Percentiles rank a stretch among this genome's conserved stretches.
Conservation (phyloP, 805 yeast genomes). For the Candida railenensis region DNA sequence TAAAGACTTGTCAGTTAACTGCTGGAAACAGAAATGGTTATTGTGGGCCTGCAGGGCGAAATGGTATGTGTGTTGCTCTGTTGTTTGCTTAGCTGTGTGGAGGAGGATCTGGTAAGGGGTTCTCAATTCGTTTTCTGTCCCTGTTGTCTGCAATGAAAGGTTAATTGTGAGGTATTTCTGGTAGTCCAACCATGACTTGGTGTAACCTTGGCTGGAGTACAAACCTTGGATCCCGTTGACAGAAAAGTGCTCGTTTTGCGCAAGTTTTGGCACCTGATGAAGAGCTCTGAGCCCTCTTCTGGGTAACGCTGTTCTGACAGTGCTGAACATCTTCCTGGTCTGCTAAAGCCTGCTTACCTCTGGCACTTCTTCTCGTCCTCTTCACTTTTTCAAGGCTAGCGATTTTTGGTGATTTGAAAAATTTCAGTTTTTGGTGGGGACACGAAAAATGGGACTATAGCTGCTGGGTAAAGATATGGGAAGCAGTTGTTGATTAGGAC, state of each 20-base stretch:
- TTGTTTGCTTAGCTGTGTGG: conserved; percentile 64
- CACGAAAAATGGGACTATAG: too few species aligned
- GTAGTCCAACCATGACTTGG: conserved; percentile 77
- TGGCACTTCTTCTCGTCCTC: too few species aligned
- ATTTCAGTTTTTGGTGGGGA: background rate
- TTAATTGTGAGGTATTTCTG: conserved; percentile 65
- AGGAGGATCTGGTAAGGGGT: conserved; percentile 69
- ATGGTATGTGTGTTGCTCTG: conserved; percentile 72
- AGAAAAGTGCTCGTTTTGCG: conserved; percentile 36
- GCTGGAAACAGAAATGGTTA: conserved; percentile 85
- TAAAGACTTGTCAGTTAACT: conserved; percentile 38
- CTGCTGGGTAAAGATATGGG: too few species aligned
- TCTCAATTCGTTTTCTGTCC: conserved; percentile 77
- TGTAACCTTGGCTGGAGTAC: conserved; percentile 63
- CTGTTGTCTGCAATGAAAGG: conserved; percentile 63
- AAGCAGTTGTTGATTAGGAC: too few species aligned
- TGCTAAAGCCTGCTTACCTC: background rate
- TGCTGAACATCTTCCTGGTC: background rate
- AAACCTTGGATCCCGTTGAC: conserved; percentile 61
- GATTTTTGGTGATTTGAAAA: background rate
- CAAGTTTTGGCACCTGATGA: conserved; percentile 65
- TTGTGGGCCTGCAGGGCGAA: conserved; percentile 89
- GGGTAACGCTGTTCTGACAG: background rate
- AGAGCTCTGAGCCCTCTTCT: conserved; percentile 17
- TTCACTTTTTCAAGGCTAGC: too few species aligned